A percentile compares a stretch with the other conserved stretches of the same genome.
These are phyloP conservation scores for Sporothrix globosa DNA, from an alignment of 2,329 filamentous ascomycete species.

Conservation along the genomic window DNA sequence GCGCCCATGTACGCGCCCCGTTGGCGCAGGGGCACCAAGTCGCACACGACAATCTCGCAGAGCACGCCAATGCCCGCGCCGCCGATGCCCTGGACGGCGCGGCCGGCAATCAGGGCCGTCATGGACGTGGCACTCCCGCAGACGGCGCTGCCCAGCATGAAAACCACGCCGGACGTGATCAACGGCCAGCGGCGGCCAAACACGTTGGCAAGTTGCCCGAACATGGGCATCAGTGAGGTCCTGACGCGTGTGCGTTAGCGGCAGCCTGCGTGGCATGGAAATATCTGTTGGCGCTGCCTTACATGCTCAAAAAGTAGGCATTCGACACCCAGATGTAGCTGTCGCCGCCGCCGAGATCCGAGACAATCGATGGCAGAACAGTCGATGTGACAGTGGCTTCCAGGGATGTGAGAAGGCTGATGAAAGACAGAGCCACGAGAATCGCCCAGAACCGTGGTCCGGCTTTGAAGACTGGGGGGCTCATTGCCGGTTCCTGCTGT, in stretches of 20 bases:
- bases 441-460: slow-evolving; percentile 6
- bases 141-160: not conserved
- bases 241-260: not conserved
- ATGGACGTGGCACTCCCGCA: not conserved
- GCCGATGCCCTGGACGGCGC: slow-evolving; percentile 44
- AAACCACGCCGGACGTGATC: not conserved
- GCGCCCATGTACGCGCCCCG: slow-evolving; percentile 36
- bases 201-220: slow-evolving; percentile 23
- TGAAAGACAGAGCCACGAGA: not conserved
- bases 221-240: slow-evolving; percentile 16
- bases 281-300: not conserved
- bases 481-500: not conserved
- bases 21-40: slow-evolving; percentile 38
- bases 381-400: not conserved
- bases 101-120: slow-evolving; percentile 40
- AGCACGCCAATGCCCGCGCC: slow-evolving; percentile 43
- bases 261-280: too few species aligned
- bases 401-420: not conserved
- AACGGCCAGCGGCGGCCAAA: slow-evolving; percentile 25
- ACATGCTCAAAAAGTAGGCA: slow-evolving; percentile 11
- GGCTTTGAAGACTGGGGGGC: not conserved
- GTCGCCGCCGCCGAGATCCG: not conserved
- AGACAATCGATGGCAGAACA: not conserved
- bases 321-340: slow-evolving; percentile 18
- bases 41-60: slow-evolving; percentile 43